phyloP scores from a whole-genome alignment of 2,329 filamentous ascomycete genomes.

The Penicillium sp. region DNA sequence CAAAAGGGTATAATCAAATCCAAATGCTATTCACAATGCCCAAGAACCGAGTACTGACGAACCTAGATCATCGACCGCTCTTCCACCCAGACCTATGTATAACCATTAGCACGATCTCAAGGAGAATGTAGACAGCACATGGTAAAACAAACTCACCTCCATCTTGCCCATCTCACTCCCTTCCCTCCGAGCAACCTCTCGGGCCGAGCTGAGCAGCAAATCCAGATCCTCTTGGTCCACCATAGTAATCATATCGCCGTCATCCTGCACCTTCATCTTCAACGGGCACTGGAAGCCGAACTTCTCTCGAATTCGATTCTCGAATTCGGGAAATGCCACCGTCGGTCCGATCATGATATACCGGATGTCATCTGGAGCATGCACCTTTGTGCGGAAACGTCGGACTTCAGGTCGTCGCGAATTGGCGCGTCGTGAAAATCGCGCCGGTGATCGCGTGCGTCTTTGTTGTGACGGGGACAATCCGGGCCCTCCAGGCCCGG shows the following conservation, averaged over 20 bases:
- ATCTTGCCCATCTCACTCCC: slow-evolving; percentile 84
- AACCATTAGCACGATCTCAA: slow-evolving; percentile 1
- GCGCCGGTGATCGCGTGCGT: slow-evolving; percentile 30
- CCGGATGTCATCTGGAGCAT: slow-evolving; percentile 78
- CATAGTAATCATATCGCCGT: slow-evolving; percentile 94
- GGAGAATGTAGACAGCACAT: not conserved
- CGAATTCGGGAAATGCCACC: slow-evolving; percentile 73
- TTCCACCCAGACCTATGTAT: slow-evolving; percentile 47
- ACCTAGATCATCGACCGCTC: slow-evolving; percentile 27
- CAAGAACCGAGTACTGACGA: slow-evolving; percentile 9
- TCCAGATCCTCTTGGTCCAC: slow-evolving; percentile 95
- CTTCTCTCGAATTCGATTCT: slow-evolving; percentile 78
- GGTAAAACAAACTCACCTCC: slow-evolving; percentile 66
- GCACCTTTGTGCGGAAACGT: slow-evolving; percentile 87
- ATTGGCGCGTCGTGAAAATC: slow-evolving; percentile 27
- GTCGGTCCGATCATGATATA: slow-evolving; percentile 81
- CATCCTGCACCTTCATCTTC: slow-evolving; percentile 87
- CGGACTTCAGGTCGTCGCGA: slow-evolving; percentile 61
- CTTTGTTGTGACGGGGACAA: slow-evolving; percentile 29
- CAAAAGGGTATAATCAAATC: slow-evolving; percentile 20
- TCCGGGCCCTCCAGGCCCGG: slow-evolving; percentile 33
- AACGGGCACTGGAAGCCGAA: slow-evolving; percentile 65
- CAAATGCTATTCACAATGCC: slow-evolving; percentile 6
- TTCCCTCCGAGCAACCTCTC: slow-evolving; percentile 67
- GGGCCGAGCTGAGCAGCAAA: slow-evolving; percentile 72